Base-by-base conservation (phyloP, 176 grass and related monocot species). In the Avena eriantha region DNA sequence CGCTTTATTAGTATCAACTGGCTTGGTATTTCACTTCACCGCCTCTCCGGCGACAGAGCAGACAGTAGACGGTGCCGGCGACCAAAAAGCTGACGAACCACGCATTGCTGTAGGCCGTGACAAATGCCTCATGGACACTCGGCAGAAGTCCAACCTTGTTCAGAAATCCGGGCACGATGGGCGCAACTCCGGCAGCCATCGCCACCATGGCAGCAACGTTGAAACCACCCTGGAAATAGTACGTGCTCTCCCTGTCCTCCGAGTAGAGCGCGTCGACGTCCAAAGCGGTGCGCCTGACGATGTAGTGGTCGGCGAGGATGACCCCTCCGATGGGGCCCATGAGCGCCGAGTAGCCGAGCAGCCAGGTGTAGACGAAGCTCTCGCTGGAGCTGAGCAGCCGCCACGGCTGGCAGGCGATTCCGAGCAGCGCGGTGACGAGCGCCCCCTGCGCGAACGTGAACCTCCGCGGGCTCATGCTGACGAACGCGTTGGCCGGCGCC, bases 361-460 rank as follows among this genome's bases (percentile, higher is more conserved):
- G 87, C 96, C 96, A 96, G 4, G 96, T 98, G 84, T 98, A 98
- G 50, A 96, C 87, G 85, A 98, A 98, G 90, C 87, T 96, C 86
- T 98, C 90, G 65, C 96, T 98, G 78, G 96, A 94, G 75, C 93
- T 96, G 8, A 98, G 88, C 69, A 98, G 80, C 66, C 86, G 86
- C 96, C 96, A 98, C 0, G 96, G 96, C 90, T 94, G 92, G 92
- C 95, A 96, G 17, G 90, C 93, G 33, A 98, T 92, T 75, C 93
- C 88, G 49, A 98, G 51, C 64, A 98, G 21, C 33, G 96, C 96
- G 41, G 96, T 98, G 80, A 91, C 51, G n/a, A 98, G 53, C 53
- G 96, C 93, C 18, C 96, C 96, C 70, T 79, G 92, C 8, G 90
- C 78, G 60, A 98, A 98, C 48, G 90, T 96, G 92, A 98, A 96